A percentile compares a stretch with the other conserved stretches of the same genome.
phyloP scores from a whole-genome alignment of 2,329 filamentous ascomycete genomes.

The Microthyrium microscopicum region DNA sequence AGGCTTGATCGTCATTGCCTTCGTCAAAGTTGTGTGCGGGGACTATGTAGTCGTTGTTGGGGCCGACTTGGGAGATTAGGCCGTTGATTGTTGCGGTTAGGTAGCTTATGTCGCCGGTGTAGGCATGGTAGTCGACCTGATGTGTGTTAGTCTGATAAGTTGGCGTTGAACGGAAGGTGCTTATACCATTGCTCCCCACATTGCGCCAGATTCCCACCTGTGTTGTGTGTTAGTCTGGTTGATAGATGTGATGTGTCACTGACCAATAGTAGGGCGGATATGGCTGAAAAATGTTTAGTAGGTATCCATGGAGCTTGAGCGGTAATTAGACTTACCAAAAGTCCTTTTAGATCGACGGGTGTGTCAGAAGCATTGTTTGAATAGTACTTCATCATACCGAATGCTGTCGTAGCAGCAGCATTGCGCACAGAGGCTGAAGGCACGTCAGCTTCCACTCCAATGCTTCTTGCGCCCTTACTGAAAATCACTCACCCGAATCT shows the following conservation, averaged over 20 bases:
- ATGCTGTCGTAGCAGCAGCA: constrained; percentile 17
- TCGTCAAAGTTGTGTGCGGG: constrained; percentile 36
- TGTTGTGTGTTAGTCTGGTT: neutral
- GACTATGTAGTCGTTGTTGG: constrained; percentile 26
- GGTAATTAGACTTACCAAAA: no score
- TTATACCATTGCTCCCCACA: constrained; percentile 12
- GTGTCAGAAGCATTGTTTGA: constrained; percentile 17
- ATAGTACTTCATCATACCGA: constrained; percentile 19
- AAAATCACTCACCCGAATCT: no score
- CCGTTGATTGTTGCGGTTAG: constrained; percentile 23
- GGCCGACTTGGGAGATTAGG: constrained; percentile 26
- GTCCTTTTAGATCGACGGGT: constrained; percentile 12
- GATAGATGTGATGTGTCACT: neutral
- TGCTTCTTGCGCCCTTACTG: no score
- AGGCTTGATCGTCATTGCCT: constrained; percentile 60
- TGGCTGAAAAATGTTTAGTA: no score
- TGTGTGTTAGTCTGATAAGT: no score
- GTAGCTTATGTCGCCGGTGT: constrained; percentile 28
- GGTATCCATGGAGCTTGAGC: no score
- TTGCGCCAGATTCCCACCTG: constrained; percentile 11
- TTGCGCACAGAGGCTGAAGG: constrained; percentile 17
- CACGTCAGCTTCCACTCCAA: no score
- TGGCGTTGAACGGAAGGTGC: no score
- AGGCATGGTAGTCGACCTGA: constrained; percentile 27
- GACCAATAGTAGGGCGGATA: constrained; percentile 9